Evolutionary conservation across 176 grass and related monocot genomes (phyloP).

Genomic region (Aechmea fasciata): DNA sequence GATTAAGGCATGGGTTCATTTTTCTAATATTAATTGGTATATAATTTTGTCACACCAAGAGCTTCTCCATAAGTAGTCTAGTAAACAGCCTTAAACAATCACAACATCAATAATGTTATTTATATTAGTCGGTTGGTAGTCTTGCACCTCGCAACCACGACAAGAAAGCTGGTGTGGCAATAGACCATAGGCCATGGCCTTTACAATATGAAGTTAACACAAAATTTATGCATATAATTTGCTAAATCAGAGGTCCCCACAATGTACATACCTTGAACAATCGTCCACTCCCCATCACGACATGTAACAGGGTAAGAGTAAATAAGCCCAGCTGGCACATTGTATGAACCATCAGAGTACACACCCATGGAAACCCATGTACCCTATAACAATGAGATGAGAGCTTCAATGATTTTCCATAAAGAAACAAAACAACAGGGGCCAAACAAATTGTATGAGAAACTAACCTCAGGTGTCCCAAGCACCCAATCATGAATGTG

Average conservation of each 20-base stretch:
- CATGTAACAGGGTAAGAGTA: constrained; percentile 94
- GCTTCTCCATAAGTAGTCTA: no score
- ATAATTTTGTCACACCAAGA: no score
- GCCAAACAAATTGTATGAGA: neutral
- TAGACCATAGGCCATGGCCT: neutral
- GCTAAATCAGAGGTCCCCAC: neutral
- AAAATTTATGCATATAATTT: neutral
- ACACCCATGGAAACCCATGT: constrained; percentile 96
- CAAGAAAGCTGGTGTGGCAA: no score
- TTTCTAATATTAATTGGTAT: no score
- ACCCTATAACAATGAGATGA: constrained; percentile 28
- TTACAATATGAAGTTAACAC: neutral
- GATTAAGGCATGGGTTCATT: no score
- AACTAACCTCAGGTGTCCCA: constrained; percentile 72
- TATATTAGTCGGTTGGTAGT: no score
- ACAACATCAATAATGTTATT: no score
- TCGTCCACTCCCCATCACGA: constrained; percentile 63
- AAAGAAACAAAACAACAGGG: no score
- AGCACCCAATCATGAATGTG: constrained; percentile 96
- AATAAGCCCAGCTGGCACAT: constrained; percentile 82
- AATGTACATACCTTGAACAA: constrained; percentile 62
- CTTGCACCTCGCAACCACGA: no score
- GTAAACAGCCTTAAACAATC: no score
- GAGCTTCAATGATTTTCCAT: neutral
- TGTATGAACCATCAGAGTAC: constrained; percentile 90